Base-by-base conservation (phyloP, 768 basidiomycete genomes). In the Leccinum variicolor region DNA sequence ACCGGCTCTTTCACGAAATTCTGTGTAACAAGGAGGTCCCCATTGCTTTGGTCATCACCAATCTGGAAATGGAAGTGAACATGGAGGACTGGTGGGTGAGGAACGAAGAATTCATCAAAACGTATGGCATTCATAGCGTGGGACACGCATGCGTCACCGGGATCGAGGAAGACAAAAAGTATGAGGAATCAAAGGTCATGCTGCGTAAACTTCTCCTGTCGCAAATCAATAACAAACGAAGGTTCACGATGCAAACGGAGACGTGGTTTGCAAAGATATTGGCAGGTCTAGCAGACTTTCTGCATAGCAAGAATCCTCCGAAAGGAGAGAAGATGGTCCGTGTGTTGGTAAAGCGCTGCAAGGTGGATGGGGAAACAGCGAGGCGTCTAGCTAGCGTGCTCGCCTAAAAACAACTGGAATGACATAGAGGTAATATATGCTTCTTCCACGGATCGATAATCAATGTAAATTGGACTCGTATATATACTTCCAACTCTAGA, bases 131-230 rank as follows among this genome's bases (percentile, higher is more conserved):
- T 26, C 36, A 63, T 31, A 62, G 74, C 21, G 59, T 62, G 21
- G 76, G 73, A 1, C 72, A 76, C 10, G 79, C 76, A 7, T 80
- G 79, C 55, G 67, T 80, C 56, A 79, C 77, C 1, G 74, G 76
- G 3, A 69, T 66, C 2, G 70, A 70, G 55, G 66, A 62, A 49
- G 69, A 68, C 14, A 62, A 62, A 13, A 77, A 76, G 56, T 77
- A 75, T 48, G 50, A 60, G 6, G 64, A 73, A 56, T 79, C 77
- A 28, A 70, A 51, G 50, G 52, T 52, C 25, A 62, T 63, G 46
- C 52, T 76, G 33, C 59, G 55, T 19, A 25, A 15, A 21, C 69
- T 72, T 48, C 54, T 68, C 25, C 19, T 54, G 21, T 63, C 56
- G 11, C 65, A 48, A n/a, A 21, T 59, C 21, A 51, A 39, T 51